Evolutionary conservation across 1,139 yeast genomes (phyloP).

Genomic region (Sugiyamaella neomexicana): DNA sequence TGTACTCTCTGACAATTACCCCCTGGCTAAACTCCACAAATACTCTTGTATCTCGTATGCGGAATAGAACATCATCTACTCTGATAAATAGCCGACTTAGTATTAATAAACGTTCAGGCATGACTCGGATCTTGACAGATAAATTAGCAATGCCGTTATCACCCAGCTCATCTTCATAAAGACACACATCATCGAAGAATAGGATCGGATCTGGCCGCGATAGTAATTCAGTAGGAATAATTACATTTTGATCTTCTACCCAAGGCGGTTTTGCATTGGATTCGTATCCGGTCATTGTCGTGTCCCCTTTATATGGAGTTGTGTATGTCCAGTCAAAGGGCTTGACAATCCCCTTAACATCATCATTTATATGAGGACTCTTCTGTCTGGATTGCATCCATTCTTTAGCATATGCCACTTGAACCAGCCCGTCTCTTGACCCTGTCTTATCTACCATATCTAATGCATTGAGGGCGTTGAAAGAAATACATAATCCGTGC

Average conservation of each 20-base stretch:
- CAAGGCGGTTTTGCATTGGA: slow-evolving; percentile 25
- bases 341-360: slow-evolving; percentile 57
- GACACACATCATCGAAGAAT: slow-evolving; percentile 82
- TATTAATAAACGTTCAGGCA: slow-evolving; percentile 75
- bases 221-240: slow-evolving; percentile 69
- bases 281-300: slow-evolving; percentile 10
- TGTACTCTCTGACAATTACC: slow-evolving; percentile 71
- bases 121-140: slow-evolving; percentile 79
- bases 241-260: slow-evolving; percentile 29
- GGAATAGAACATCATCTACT: slow-evolving; percentile 83
- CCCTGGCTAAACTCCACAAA: slow-evolving; percentile 74
- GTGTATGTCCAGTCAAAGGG: slow-evolving; percentile 98
- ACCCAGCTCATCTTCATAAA: slow-evolving; percentile 93
- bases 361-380: slow-evolving; percentile 38
- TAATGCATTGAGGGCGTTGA: slow-evolving; percentile 80
- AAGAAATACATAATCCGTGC: slow-evolving; percentile 52
- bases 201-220: slow-evolving; percentile 79
- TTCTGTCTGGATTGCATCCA: slow-evolving; percentile 69
- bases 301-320: slow-evolving; percentile 69
- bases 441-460: slow-evolving; percentile 58
- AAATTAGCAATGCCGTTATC: slow-evolving; percentile 89
- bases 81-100: slow-evolving; percentile 78
- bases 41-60: slow-evolving; percentile 81
- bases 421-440: slow-evolving; percentile 49
- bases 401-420: slow-evolving; percentile 84